Conservation (phyloP, 345 rosid genomes). For the Populus tremula region DNA sequence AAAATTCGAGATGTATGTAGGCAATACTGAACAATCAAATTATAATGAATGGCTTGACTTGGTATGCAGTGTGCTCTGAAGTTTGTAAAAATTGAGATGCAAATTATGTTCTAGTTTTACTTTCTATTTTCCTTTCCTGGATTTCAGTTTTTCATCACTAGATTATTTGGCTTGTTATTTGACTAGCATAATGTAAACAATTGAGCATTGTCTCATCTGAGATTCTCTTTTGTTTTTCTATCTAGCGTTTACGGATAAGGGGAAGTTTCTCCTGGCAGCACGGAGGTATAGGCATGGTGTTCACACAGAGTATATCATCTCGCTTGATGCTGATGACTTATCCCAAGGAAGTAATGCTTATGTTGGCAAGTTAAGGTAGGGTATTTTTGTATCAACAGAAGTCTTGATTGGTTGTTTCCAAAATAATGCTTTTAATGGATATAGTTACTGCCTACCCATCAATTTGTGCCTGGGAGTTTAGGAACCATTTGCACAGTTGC, state of each 20-base stretch:
- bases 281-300: conserved; percentile 74
- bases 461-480: not conserved
- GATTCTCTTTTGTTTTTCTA: conserved; percentile 6
- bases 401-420: not conserved
- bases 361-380: conserved; percentile 86
- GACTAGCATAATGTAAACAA: not conserved
- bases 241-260: conserved; percentile 72
- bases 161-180: not conserved
- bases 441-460: not conserved
- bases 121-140: not conserved
- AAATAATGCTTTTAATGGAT: not conserved
- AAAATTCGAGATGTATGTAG: not conserved
- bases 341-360: conserved; percentile 96
- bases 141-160: no score
- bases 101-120: not conserved
- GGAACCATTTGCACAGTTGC: not conserved
- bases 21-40: not conserved
- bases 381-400: not conserved
- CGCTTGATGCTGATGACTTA: conserved; percentile 79
- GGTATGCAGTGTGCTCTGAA: not conserved
- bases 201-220: not conserved
- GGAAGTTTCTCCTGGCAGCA: conserved; percentile 94
- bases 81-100: not conserved
- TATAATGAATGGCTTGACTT: not conserved
- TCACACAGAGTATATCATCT: conserved; percentile 77